Evolutionary conservation across 2,329 filamentous ascomycete species (phyloP).

Genomic region (Monascus ruber): DNA sequence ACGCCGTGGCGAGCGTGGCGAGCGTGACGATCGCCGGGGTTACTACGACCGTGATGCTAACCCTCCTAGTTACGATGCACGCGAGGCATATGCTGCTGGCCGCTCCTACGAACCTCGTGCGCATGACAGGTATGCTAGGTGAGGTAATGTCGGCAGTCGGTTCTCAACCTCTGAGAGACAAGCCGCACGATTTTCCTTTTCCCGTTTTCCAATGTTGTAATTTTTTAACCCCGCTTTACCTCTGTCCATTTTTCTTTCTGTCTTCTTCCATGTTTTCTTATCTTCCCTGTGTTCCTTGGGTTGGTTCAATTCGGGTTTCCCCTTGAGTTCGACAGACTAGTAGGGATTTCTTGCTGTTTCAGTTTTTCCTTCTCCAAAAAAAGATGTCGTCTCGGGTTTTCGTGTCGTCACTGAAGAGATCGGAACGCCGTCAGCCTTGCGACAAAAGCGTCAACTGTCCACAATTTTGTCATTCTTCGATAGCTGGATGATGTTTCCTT

Average conservation of each 20-base stretch:
- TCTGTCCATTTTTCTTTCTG: conserved; percentile 10
- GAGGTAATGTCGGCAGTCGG: conserved; percentile 11
- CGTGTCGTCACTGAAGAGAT: conserved; percentile 23
- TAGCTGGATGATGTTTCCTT: conserved; percentile 29
- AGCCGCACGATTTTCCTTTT: background rate
- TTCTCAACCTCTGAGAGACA: conserved; percentile 3
- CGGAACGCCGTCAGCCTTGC: conserved; percentile 23
- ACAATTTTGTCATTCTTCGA: conserved; percentile 22
- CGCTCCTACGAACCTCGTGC: conserved; percentile 29
- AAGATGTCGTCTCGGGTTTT: conserved; percentile 21
- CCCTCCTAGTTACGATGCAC: conserved; percentile 34
- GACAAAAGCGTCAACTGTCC: conserved; percentile 22
- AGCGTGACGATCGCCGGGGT: conserved; percentile 35
- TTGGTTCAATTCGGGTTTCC: conserved; percentile 24
- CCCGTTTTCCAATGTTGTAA: background rate
- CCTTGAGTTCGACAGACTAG: conserved; percentile 25
- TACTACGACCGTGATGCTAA: conserved; percentile 46
- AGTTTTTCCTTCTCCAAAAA: conserved; percentile 21
- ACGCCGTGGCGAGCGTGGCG: conserved; percentile 30
- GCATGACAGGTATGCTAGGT: conserved; percentile 34
- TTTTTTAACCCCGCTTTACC: conserved; percentile 1
- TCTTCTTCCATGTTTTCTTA: conserved; percentile 7
- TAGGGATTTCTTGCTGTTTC: conserved; percentile 24
- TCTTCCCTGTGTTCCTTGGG: conserved; percentile 21
- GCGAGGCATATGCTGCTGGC: conserved; percentile 23